Evolutionary conservation across 1,139 yeast genomes (phyloP), one percentile per base, ranked within the genome.

Genomic region (Candida glucosophila): DNA sequence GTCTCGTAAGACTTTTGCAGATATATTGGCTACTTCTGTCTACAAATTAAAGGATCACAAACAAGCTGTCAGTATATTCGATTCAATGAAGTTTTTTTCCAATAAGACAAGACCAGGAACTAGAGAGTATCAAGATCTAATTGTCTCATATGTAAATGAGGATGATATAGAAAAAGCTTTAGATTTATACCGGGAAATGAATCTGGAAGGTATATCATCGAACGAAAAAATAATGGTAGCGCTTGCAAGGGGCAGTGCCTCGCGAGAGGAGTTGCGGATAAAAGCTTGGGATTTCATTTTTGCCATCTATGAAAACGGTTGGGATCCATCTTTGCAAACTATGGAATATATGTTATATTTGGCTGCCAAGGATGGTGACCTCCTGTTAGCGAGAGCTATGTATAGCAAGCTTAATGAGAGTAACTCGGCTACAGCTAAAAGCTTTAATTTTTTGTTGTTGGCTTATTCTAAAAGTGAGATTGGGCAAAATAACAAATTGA

Each of bases 71-170:
- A 74, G 76, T 27, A 61, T 82, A 2, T 90, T 90, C 47, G 90
- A 80, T 40, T 73, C 85, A 35, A 77, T 90, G 86, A 88, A 85
- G 47, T 88, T 82, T 46, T 52, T 79, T 35, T 74, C 92, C 1
- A 45, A 61, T 5, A 52, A 57, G 17, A 71, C 83, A 3, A 68
- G 70, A 27, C 96, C 97, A 0, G 79, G 75, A 26, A 47, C 71
- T 1, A 52, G 58, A 12, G 73, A 85, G 1, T 90, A 85, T 49
- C 76, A 77, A 32, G 71, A 80, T 10, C 70, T 86, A 54, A 68
- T 88, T 13, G 64, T 74, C 6, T 63, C 85, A 2, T 74, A 83
- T 32, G 70, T 77, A 4, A 68, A 70, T 35, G 65, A 71, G 30
- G 60, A 70, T 30, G 70, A 81, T 29, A 58, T 80, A 9, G 90